Percentiles rank a stretch among this genome's conserved stretches.
These are phyloP conservation scores for Heliosperma pusillum DNA, from an alignment of 148 eudicot species.

Conservation along the genomic window DNA sequence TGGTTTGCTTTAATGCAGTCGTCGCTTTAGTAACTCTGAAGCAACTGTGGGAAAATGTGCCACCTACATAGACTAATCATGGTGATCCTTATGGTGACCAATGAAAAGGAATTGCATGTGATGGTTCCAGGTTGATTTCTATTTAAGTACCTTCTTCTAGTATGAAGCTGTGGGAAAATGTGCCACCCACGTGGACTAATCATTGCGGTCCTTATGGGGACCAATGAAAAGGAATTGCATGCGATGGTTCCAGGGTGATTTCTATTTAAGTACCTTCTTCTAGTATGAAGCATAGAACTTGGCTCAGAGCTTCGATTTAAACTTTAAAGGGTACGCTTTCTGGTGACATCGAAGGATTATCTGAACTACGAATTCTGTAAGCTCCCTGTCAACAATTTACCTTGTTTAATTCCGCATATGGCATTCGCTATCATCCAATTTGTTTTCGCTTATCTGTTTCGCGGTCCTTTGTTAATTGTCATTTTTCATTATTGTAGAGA, in stretches of 20 bases:
- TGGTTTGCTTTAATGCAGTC: slow-evolving; percentile 29
- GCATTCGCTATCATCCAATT: too few relatives aligned
- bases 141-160: slow-evolving; percentile 35
- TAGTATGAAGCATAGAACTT: neutral
- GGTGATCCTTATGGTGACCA: slow-evolving; percentile 54
- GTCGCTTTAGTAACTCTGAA: slow-evolving; percentile 36
- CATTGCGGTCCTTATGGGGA: slow-evolving; percentile 26
- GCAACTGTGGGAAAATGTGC: slow-evolving; percentile 42
- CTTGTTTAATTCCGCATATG: too few relatives aligned
- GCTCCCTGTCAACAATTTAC: too few relatives aligned
- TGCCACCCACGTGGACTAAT: slow-evolving; percentile 27
- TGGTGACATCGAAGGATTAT: slow-evolving; percentile 44
- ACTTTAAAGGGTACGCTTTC: slow-evolving; percentile 53
- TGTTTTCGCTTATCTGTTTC: too few relatives aligned
- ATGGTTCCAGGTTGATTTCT: slow-evolving; percentile 41
- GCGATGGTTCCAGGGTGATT: slow-evolving; percentile 47
- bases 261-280: slow-evolving; percentile 40
- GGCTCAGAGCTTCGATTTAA: slow-evolving; percentile 50
- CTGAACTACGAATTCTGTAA: slow-evolving; percentile 58
- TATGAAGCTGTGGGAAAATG: neutral
- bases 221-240: slow-evolving; percentile 59
- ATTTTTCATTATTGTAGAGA: too few relatives aligned
- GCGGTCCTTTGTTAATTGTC: too few relatives aligned
- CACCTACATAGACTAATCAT: slow-evolving; percentile 51
- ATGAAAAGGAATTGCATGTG: slow-evolving; percentile 69